A percentile compares a stretch with the other conserved stretches of the same genome.
Conservation (phyloP, 352 stramenopile species). For the Phytophthora boehmeriae region DNA sequence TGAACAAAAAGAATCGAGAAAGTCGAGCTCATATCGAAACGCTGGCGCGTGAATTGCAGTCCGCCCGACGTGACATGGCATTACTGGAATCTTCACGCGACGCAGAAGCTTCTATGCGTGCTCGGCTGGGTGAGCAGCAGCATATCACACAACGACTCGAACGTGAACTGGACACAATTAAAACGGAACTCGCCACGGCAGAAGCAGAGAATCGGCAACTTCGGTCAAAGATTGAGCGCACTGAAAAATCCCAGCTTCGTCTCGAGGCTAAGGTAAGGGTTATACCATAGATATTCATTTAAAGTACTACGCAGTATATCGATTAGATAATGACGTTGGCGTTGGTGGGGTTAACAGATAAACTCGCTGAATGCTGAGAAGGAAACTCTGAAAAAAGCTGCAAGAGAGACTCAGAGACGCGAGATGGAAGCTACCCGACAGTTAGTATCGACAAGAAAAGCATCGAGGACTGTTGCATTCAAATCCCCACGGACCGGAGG, state of each 20-base stretch:
- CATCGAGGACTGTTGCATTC: neutral
- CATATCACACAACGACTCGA: conserved; percentile 29
- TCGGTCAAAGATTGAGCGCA: conserved; percentile 22
- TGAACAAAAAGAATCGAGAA: conserved; percentile 45
- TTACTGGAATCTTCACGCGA: conserved; percentile 47
- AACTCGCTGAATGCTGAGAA: conserved; percentile 55
- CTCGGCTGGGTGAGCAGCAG: conserved; percentile 41
- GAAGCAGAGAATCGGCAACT: conserved; percentile 46
- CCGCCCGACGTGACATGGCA: conserved; percentile 25
- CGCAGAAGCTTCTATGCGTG: conserved; percentile 33
- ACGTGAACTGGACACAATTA: conserved; percentile 38
- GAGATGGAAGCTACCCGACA: conserved; percentile 54
- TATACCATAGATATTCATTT: no score
- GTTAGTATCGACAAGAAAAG: conserved; percentile 38
- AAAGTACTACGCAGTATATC: neutral
- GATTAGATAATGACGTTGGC: neutral
- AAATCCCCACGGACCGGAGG: neutral
- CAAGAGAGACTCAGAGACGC: conserved; percentile 38
- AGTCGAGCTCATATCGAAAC: conserved; percentile 37
- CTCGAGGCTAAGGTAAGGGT: conserved; percentile 52
- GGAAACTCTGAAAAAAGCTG: conserved; percentile 37
- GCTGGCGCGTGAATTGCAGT: conserved; percentile 35
- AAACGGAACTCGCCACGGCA: conserved; percentile 25
- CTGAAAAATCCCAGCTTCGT: conserved; percentile 47
- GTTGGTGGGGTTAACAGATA: conserved; percentile 35